Percentiles rank a stretch among this genome's conserved stretches.
Conservation (phyloP, 306 rosid genomes). For the Malus asiatica region DNA sequence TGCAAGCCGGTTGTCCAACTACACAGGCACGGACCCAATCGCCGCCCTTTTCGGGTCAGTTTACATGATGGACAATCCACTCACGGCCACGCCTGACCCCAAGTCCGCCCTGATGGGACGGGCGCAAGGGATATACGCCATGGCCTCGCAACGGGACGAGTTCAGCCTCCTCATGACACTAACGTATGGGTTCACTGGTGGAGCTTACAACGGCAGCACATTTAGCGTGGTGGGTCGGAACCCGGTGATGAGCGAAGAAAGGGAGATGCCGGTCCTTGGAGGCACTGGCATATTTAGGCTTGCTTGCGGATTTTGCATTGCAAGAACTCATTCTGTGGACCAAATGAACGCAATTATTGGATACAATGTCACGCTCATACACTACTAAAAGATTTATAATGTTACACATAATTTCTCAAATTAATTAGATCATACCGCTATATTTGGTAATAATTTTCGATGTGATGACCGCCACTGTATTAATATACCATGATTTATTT, state of each 20-base stretch:
- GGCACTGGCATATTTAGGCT: slow-evolving; percentile 12
- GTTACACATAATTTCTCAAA: too few relatives aligned
- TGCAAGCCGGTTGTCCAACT: slow-evolving; percentile 15
- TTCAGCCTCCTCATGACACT: slow-evolving; percentile 19
- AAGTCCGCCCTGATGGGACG: slow-evolving; percentile 18
- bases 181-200: slow-evolving; percentile 6
- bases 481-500: neutral
- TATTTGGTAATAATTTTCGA: too few relatives aligned
- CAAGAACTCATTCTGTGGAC: neutral
- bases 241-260: slow-evolving; percentile 9
- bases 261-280: slow-evolving; percentile 17
- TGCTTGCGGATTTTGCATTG: slow-evolving; percentile 14
- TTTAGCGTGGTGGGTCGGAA: slow-evolving; percentile 15
- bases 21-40: slow-evolving; percentile 15
- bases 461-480: neutral
- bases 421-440: neutral
- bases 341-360: slow-evolving; percentile 4
- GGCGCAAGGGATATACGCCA: slow-evolving; percentile 17
- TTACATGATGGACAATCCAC: slow-evolving; percentile 14
- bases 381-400: neutral
- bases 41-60: slow-evolving; percentile 15
- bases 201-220: slow-evolving; percentile 12
- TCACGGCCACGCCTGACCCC: slow-evolving; percentile 14
- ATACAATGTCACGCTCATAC: slow-evolving; percentile 1
- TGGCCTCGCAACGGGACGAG: slow-evolving; percentile 16